Base-by-base conservation (phyloP, 768 basidiomycete species). In the Suillus hirtellus region DNA sequence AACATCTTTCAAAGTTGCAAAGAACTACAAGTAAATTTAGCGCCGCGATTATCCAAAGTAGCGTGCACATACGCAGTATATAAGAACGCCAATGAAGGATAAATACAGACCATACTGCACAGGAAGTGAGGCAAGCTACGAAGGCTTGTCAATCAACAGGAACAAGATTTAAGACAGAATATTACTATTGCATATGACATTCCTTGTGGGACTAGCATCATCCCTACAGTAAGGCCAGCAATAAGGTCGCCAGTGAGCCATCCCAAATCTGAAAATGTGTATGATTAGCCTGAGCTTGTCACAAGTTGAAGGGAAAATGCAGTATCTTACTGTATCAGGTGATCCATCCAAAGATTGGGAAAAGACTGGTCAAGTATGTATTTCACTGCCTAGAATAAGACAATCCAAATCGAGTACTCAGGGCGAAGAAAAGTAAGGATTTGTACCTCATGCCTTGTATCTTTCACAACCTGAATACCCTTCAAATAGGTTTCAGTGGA, bases 101-200 rank as follows among this genome's bases (percentile, higher is more conserved):
- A 94, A 96, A 73, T 97, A 97, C 4, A 99, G 82, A 60, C 96
- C 96, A 72, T 94, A 99, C 77, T 99, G 84, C 1, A 90, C 77
- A 3, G 89, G 83, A 3, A 99, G 86, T 0, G 88, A 89, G 1
- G 96, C 96, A 64, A 89, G 87, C 96, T 93, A 63, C 50, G 44
- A 46, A 40, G 27, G 19, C 31, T 58, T 10, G 31, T 56, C 24
- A 56, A 27, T 15, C 4, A 42, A 54, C 38, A 31, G 37, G 15
- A 27, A 34, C 44, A 1, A 11, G 34, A 53, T 6, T 14, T 42
- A 17, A 19, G 15, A 63, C 37, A 8, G 35, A 61, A 31, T 61
- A 61, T 21, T 74, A 90, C 90, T 77, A 27, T 27, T 27, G 27
- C 27, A 27, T 27, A 27, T 27, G 27, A 27, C 27, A 27, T 27